phyloP scores from a whole-genome alignment of 2,329 filamentous ascomycete genomes.

The Stachybotrys echinatus region DNA sequence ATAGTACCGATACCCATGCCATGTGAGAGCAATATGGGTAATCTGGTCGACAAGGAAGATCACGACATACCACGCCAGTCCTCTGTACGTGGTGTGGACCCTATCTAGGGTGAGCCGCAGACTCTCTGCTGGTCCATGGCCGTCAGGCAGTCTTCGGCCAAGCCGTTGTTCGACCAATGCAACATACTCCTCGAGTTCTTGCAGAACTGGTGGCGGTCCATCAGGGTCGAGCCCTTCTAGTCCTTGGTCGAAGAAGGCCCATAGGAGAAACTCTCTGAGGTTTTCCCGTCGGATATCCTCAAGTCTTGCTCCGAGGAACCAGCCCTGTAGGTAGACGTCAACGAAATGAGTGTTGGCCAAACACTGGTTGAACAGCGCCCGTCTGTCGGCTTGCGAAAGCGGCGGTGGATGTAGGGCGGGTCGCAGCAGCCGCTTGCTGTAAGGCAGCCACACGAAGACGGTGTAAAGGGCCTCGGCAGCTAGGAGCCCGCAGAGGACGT shows the following conservation, averaged over 20 bases:
- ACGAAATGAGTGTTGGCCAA: conserved; percentile 48
- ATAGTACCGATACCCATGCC: conserved; percentile 47
- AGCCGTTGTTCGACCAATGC: conserved; percentile 48
- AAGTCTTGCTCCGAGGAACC: conserved; percentile 58
- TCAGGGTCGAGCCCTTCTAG: conserved; percentile 18
- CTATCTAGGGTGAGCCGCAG: conserved; percentile 63
- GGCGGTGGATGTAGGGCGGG: conserved; percentile 35
- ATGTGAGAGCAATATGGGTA: conserved; percentile 38
- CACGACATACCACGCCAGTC: conserved; percentile 59
- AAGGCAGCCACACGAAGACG: conserved; percentile 36
- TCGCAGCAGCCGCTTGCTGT: conserved; percentile 29
- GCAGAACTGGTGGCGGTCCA: conserved; percentile 23
- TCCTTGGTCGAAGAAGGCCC: conserved; percentile 57
- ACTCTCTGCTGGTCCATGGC: conserved; percentile 49
- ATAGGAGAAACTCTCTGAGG: conserved; percentile 59
- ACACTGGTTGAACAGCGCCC: conserved; percentile 51
- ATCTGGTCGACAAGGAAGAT: conserved; percentile 49
- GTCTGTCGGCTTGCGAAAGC: conserved; percentile 40
- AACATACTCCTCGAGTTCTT: conserved; percentile 42
- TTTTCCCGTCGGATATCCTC: conserved; percentile 62
- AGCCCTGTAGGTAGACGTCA: conserved; percentile 53
- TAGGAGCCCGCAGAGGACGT: conserved; percentile 22
- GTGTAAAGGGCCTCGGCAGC: conserved; percentile 37
- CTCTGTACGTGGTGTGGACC: conserved; percentile 55
- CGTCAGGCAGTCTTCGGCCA: conserved; percentile 43